A percentile compares a stretch with the other conserved stretches of the same genome.
phyloP scores from a whole-genome alignment of 805 yeast genomes.

The Zygosaccharomyces lentus region DNA sequence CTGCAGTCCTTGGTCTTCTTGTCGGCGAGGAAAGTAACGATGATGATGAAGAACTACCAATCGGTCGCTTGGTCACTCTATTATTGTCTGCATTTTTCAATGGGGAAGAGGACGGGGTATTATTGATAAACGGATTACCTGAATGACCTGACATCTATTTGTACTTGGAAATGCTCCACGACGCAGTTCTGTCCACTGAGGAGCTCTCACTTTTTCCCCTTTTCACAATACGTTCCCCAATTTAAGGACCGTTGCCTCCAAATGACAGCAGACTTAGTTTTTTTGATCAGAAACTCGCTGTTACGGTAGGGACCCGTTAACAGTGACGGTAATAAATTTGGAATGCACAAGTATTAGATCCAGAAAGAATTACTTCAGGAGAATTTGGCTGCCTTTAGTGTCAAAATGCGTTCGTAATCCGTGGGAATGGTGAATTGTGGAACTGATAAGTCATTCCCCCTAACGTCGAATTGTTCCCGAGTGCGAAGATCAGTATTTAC shows the following conservation, averaged over 20 bases:
- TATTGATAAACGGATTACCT: constrained; percentile 32
- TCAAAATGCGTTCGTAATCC: constrained; percentile 34
- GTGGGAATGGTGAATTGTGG: constrained; percentile 60
- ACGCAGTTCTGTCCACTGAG: background rate
- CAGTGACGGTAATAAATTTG: background rate
- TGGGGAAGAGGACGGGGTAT: constrained; percentile 35
- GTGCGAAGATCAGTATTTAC: constrained; percentile 59
- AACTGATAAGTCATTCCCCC: constrained; percentile 55
- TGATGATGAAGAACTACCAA: constrained; percentile 22
- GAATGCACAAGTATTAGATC: background rate
- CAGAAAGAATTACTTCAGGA: background rate
- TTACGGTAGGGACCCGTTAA: background rate
- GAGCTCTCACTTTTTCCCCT: too few relatives aligned
- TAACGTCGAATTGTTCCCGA: constrained; percentile 60
- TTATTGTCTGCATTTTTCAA: constrained; percentile 21
- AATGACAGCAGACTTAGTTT: background rate
- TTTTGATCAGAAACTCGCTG: background rate
- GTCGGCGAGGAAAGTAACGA: constrained; percentile 30
- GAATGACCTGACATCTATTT: constrained; percentile 14
- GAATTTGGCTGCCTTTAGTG: constrained; percentile 16
- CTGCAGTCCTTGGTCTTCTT: constrained; percentile 32
- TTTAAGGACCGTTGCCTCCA: background rate
- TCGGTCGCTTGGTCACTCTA: constrained; percentile 21
- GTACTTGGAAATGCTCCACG: background rate
- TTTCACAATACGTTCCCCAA: background rate